Percentiles rank a stretch among this genome's conserved stretches.
These are phyloP conservation scores for Alternaria gansuensis DNA, from an alignment of 2,329 filamentous ascomycete genomes.

Conservation along the genomic window DNA sequence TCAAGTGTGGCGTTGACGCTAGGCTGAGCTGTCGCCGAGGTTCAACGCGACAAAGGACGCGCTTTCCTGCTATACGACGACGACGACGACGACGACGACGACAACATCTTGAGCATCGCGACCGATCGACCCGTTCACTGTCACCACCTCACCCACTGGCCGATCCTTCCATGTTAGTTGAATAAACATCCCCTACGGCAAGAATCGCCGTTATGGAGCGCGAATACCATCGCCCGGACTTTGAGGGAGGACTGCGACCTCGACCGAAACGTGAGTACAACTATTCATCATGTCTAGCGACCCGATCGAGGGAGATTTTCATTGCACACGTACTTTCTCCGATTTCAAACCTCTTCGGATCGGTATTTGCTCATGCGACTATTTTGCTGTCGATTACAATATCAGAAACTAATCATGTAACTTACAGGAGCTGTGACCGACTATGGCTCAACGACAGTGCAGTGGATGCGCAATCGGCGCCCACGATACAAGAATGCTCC, in stretches of 20 bases:
- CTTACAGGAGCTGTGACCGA: slow-evolving; percentile 85
- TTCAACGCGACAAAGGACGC: slow-evolving; percentile 21
- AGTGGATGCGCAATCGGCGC: slow-evolving; percentile 87
- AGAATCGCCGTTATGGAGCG: slow-evolving; percentile 45
- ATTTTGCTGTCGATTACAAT: background rate
- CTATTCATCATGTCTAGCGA: slow-evolving; percentile 8
- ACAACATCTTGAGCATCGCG: slow-evolving; percentile 11
- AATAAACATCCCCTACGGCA: slow-evolving; percentile 11
- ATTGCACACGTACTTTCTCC: background rate
- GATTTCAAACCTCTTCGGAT: background rate
- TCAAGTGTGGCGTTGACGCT: slow-evolving; percentile 11
- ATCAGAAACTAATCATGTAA: slow-evolving; percentile 8
- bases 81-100: background rate
- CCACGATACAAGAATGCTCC: slow-evolving; percentile 77
- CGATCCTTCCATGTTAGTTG: slow-evolving; percentile 15
- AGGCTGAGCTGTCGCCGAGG: slow-evolving; percentile 10
- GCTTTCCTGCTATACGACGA: slow-evolving; percentile 2
- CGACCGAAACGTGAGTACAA: slow-evolving; percentile 49
- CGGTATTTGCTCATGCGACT: background rate
- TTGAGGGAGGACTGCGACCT: slow-evolving; percentile 46
- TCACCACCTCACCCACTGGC: background rate
- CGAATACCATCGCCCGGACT: slow-evolving; percentile 49
- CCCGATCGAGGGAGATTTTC: background rate
- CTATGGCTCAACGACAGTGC: slow-evolving; percentile 87
- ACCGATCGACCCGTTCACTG: background rate